These are phyloP conservation scores for Myriosclerotinia duriaeana DNA, from an alignment of 2,329 filamentous ascomycete genomes.

Conservation along the genomic window DNA sequence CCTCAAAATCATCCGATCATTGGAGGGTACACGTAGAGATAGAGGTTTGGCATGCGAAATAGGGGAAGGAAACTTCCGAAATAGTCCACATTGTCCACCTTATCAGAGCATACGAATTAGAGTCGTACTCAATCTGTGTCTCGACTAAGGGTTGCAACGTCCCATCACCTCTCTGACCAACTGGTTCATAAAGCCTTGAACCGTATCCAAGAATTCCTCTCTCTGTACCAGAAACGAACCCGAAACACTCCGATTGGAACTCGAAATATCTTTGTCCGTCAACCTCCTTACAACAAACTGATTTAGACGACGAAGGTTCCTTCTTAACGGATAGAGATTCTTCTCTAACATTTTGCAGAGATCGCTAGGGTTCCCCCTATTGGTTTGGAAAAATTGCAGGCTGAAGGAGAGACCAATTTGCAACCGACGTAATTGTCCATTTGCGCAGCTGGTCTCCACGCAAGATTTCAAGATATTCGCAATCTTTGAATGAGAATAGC, in stretches of 20 bases:
- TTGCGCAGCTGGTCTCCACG: slow-evolving; percentile 20
- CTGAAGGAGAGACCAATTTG: slow-evolving; percentile 23
- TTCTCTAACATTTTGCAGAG: slow-evolving; percentile 21
- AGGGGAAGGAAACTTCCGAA: not conserved
- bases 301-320: slow-evolving; percentile 16
- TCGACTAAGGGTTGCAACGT: slow-evolving; percentile 12
- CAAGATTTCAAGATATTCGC: slow-evolving; percentile 20
- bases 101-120: not conserved
- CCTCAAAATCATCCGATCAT: not conserved
- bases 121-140: slow-evolving; percentile 1
- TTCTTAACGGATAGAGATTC: slow-evolving; percentile 19
- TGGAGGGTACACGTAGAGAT: not conserved
- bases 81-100: not conserved
- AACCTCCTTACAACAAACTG: slow-evolving; percentile 17
- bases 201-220: slow-evolving; percentile 20
- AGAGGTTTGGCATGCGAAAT: not conserved
- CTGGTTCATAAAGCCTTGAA: slow-evolving; percentile 21
- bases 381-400: slow-evolving; percentile 13
- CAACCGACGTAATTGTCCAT: slow-evolving; percentile 20
- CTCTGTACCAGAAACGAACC: slow-evolving; percentile 7
- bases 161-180: slow-evolving; percentile 17
- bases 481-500: slow-evolving; percentile 22
- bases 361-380: slow-evolving; percentile 13
- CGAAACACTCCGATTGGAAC: slow-evolving; percentile 13
- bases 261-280: slow-evolving; percentile 8